Base-by-base conservation (phyloP, 805 yeast genomes). In the Metschnikowia noctiluminum region DNA sequence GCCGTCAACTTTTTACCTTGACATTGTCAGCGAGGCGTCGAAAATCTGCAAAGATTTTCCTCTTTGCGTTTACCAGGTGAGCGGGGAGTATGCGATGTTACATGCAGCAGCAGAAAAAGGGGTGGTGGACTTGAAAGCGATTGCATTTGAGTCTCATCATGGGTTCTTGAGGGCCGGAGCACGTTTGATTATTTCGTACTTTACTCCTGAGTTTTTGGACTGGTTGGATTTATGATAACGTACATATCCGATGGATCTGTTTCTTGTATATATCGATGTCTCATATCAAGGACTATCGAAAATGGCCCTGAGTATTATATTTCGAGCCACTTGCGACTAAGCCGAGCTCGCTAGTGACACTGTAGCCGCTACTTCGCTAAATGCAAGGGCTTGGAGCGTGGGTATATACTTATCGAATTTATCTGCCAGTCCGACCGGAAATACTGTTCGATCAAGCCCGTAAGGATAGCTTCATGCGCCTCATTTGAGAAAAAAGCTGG, bases 81-180 rank as follows among this genome's bases (percentile, higher is more conserved):
- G 92, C 64, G 99, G 99, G 37, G 99, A 94, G 70, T 94, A 80
- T 63, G 97, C 98, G 31, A 94, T 94, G 99, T 69, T 94, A 55
- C 96, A 91, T 63, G 99, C 99, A 7, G 98, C 97, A 45, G 97
- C 97, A 30, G 97, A 90, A 62, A 90, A 90, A 76, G 96, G 96
- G 35, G 79, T 91, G 51, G 87, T 85, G 52, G 97, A 92, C 66
- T 78, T 94, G 68, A 85, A 88, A 69, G 82, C 49, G 68, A 82
- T 77, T 81, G 87, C 90, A 0, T 87, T 87, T 60, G 99, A 94
- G 71, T 73, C 94, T 42, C 96, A 94, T 59, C 77, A 88, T 53
- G 97, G 99, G 1, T 85, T 88, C 62, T 76, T 92, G 52, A 81
- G 99, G 67, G 99, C 99, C 0, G 99, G 99, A 50, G 98, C 98